Base-by-base conservation (phyloP, 805 yeast species). In the Wickerhamiella hasegawae region DNA sequence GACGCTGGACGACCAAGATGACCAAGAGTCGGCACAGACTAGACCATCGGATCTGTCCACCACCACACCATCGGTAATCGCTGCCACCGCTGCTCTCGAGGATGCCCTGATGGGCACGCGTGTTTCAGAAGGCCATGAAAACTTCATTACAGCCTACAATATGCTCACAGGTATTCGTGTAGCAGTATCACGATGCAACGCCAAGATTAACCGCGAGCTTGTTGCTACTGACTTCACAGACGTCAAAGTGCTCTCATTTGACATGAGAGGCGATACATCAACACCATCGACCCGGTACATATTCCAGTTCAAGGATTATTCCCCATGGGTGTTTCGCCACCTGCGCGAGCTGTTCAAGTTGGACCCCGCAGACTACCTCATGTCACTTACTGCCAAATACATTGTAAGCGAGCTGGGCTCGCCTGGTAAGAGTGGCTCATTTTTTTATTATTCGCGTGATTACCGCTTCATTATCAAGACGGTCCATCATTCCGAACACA, bases 131-230 rank as follows among this genome's bases (percentile, higher is more conserved):
- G 96, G 95, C 29, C 97, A 90, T 52, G 83, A 73, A 34, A 90
- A 85, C 54, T 90, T 77, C 49, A 81, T 84, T 19, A 74, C 87
- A 65, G 98, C 96, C 1, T 92, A 90, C 56, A 84, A 87, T 55
- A 87, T 90, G 96, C 67, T 92, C 39, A 85, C 97, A 0, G 98
- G 99, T 2, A 90, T 90, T 32, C 68, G 98, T 38, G 93, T 84
- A 6, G 85, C 96, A 0, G 97, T 90, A 0, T 82, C 94, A 3
- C 64, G 95, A 39, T 78, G 93, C 48, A 59, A 59, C 24, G 81
- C 95, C 0, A 92, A 93, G 25, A 66, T 77, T 9, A 79, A 82
- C 69, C 70, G 77, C 36, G 76, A 77, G 15, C 59, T 90, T 28
- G 67, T 66, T 1, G 76, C 73, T 33, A 66, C 61, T 12, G 95